Base-by-base conservation (phyloP, 2,329 filamentous ascomycete genomes). In the Venturia effusa region DNA sequence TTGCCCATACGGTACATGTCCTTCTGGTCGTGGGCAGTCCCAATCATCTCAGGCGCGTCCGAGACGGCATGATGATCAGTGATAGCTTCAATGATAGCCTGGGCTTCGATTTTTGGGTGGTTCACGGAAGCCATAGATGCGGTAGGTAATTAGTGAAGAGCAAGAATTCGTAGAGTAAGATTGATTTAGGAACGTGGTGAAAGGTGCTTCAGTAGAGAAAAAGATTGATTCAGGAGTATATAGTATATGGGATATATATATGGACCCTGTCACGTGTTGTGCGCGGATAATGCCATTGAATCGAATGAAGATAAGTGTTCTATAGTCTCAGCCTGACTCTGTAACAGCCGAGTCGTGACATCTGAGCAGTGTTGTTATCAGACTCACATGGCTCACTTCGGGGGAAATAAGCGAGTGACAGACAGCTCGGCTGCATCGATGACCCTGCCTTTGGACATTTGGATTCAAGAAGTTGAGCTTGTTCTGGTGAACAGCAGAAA, bases 1-100 rank as follows among this genome's bases (percentile, higher is more conserved):
- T 66, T 66, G 45, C 65, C 59, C 65, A 66, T 66, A 22, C 65
- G 64, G 24, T 59, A 59, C 65, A 66, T 66, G 39, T 66, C 65
- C 13, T 30, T 30, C n/a, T 61, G 64, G 45, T 65, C 64, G 0
- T 8, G 15, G 22, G 19, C 15, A 19, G 64, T 60, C 1, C 64
- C 64, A 51, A 41, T 13, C 37, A 61, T 65, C 64, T 66, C 64
- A 17, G 63, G 41, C 32, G 39, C 27, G 15, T 39, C 43, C 3
- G 39, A 41, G 27, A 41, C 45, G 34, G 15, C 37, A 48, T 43
- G 37, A 41, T 61, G 24, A 15, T 41, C 39, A 17, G 37, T 41
- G 39, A 37, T 61, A 15, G 37, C 48, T 13, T 30, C 45, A 24
- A 51, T 30, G 11, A 51, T 30, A 24, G 10, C 45, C 27, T 30